A percentile compares a stretch with the other conserved stretches of the same genome.
These are phyloP conservation scores for Serpula lacrymans DNA, from an alignment of 768 basidiomycete species.

Conservation along the genomic window DNA sequence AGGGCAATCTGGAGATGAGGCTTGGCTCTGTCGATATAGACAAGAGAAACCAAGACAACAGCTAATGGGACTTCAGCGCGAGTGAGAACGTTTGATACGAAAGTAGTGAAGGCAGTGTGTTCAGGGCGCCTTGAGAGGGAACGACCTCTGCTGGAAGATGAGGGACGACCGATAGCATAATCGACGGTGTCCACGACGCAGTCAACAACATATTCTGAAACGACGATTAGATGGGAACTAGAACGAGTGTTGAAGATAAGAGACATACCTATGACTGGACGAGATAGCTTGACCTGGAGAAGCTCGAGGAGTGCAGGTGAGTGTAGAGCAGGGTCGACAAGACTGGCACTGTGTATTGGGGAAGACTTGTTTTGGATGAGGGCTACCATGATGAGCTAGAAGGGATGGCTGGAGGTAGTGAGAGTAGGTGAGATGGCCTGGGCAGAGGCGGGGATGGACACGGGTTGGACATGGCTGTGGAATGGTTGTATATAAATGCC, in stretches of 20 bases:
- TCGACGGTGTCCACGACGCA: constrained; percentile 70
- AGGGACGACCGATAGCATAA: constrained; percentile 68
- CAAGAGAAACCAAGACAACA: constrained; percentile 65
- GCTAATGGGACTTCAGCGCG: constrained; percentile 73
- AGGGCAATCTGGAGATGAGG: constrained; percentile 78
- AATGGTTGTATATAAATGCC: constrained; percentile 28
- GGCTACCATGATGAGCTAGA: constrained; percentile 5
- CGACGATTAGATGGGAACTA: not conserved
- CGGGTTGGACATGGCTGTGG: constrained; percentile 10
- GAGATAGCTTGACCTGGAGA: constrained; percentile 59
- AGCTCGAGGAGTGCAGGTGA: constrained; percentile 67
- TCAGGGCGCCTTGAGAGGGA: constrained; percentile 44
- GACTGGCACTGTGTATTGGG: constrained; percentile 44
- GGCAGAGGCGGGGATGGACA: constrained; percentile 3
- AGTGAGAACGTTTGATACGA: constrained; percentile 63
- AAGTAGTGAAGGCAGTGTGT: constrained; percentile 57
- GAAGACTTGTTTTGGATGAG: constrained; percentile 13
- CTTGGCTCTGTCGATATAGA: constrained; percentile 74
- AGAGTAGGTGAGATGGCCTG: constrained; percentile 3
- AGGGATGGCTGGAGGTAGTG: constrained; percentile 9
- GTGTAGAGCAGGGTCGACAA: constrained; percentile 63
- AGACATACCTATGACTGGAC: constrained; percentile 60
- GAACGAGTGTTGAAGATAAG: not conserved
- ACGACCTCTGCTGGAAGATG: constrained; percentile 52
- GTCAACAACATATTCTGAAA: constrained; percentile 69